Base-by-base conservation (phyloP, 1,284 basidiomycete genomes). In the Rhodotorula sp. region DNA sequence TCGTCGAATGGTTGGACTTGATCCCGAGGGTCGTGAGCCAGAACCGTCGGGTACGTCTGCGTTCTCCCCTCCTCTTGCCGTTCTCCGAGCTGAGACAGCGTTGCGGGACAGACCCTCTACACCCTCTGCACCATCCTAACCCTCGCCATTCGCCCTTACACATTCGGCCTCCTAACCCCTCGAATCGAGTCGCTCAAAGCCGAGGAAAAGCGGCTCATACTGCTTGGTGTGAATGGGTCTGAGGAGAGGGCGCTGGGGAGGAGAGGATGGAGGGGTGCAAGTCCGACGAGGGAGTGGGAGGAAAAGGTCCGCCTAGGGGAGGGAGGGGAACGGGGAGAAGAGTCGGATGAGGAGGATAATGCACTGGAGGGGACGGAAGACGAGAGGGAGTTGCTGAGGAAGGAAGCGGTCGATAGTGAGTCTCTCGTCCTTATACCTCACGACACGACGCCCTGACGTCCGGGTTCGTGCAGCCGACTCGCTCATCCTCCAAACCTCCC, bases 151-250 rank as follows among this genome's bases (percentile, higher is more conserved):
- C 44, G 59, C 1, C 64, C 64, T 1, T 65, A 60, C 53, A 31
- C 64, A 4, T 65, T 65, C 37, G 64, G 64, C 20, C 53, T 65
- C 13, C 46, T 65, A 15, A 22, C 52, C 18, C 59, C 64, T 7
- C 64, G 64, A 3, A 15, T 55, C 46, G 64, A 65, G 53, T 28
- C 24, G 18, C 64, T 65, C 58, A 51, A 44, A 31, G 50, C 52
- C 0, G 64, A 65, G 24, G 64, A 65, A 47, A 52, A 47, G 4
- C 64, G 64, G 26, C 34, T 65, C 13, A 31, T 65, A 7, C 44
- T 65, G 31, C 26, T 44, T 2, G 30, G 30, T 44, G 6, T 28
- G 31, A 13, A 34, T 20, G 34, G 13, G 22, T 55, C 8, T 8
- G 34, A 20, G 16, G 40, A 46, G 15, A 16, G n/a, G 26, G 62